Evolutionary conservation across 225 moss, liverwort and hornwort genomes (phyloP).

Genomic region (Straminergon stramineum): DNA sequence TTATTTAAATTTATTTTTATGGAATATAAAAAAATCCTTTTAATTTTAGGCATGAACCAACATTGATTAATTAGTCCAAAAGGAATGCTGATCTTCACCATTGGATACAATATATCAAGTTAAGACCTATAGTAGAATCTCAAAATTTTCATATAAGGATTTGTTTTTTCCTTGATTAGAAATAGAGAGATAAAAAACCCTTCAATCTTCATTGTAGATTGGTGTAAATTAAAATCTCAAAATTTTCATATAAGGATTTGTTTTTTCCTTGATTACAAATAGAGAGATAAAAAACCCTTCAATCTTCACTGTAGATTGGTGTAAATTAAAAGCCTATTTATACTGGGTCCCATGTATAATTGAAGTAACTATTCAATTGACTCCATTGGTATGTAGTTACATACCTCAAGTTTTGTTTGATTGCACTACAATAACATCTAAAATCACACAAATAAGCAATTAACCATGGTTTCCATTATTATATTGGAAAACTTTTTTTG

Average conservation of each 20-base stretch:
- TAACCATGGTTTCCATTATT: too few relatives aligned
- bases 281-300: too few relatives aligned
- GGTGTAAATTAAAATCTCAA: background rate
- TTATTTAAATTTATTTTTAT: background rate
- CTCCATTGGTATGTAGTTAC: too few relatives aligned
- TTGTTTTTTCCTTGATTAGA: background rate
- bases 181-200: too few relatives aligned
- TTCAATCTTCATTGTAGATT: background rate
- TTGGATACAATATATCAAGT: accelerated
- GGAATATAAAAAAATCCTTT: accelerated
- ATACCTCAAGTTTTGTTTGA: too few relatives aligned
- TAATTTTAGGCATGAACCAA: background rate
- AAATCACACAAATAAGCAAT: too few relatives aligned
- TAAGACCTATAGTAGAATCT: background rate
- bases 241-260: accelerated
- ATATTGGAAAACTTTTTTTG: too few relatives aligned
- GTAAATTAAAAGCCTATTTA: too few relatives aligned
- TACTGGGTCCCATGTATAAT: too few relatives aligned
- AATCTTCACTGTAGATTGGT: background rate
- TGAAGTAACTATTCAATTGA: too few relatives aligned
- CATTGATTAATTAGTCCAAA: background rate
- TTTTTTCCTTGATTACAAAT: background rate
- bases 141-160: accelerated
- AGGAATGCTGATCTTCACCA: accelerated
- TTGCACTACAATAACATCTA: too few relatives aligned